Conservation (phyloP, 192 early-diverging fungal species). For the Coemansia reversa region DNA sequence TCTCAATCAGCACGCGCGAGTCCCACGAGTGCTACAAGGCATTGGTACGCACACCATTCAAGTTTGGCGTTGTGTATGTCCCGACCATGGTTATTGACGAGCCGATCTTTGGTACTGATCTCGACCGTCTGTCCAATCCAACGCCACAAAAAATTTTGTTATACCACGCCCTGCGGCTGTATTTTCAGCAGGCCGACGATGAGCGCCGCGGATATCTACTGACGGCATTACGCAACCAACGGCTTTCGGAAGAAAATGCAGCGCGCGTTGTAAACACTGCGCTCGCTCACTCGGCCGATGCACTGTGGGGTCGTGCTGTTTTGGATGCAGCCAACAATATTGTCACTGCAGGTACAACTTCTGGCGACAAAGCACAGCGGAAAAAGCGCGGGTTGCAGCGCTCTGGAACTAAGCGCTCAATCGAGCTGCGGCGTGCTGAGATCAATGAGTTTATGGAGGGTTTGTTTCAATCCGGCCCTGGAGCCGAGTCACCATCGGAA, state of each 20-base stretch:
- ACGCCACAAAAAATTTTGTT: conserved; percentile 53
- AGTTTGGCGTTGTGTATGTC: conserved; percentile 51
- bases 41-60: conserved; percentile 50
- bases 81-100: conserved; percentile 49
- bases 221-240: conserved; percentile 44
- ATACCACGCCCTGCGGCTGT: conserved; percentile 49
- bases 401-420: conserved; percentile 43
- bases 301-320: conserved; percentile 21
- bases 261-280: conserved; percentile 19
- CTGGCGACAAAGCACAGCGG: conserved; percentile 1
- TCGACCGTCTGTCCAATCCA: conserved; percentile 48
- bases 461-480: conserved; percentile 18
- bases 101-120: conserved; percentile 45
- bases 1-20: conserved; percentile 52
- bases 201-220: conserved; percentile 43
- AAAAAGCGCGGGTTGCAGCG: conserved; percentile 44
- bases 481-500: neutral
- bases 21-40: conserved; percentile 56
- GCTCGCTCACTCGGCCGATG: conserved; percentile 13
- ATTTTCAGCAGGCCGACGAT: conserved; percentile 54
- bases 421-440: conserved; percentile 50
- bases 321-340: neutral
- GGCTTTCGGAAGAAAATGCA: conserved; percentile 22
- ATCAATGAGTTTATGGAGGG: conserved; percentile 50
- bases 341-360: neutral